A percentile compares a stretch with the other conserved stretches of the same genome.
Conservation (phyloP, 75 land plant species). For the Picea sitchensis region DNA sequence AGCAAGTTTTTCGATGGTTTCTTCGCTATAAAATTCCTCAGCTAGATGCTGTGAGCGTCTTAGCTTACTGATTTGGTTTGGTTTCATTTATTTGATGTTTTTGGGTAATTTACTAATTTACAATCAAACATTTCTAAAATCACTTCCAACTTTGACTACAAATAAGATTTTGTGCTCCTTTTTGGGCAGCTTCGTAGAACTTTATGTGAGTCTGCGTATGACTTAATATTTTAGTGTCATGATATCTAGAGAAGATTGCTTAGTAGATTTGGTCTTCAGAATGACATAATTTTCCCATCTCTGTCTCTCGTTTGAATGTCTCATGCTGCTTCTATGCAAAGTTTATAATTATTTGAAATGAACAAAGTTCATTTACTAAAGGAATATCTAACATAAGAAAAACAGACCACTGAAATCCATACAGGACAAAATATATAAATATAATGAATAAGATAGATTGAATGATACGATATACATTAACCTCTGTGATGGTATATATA, state of each 20-base stretch:
- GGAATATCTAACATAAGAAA: too few species aligned
- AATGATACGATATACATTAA: too few species aligned
- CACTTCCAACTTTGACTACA: too few species aligned
- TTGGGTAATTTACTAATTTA: background rate
- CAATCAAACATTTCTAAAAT: background rate
- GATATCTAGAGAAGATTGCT: background rate
- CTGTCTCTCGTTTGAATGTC: too few species aligned
- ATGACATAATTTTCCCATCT: too few species aligned
- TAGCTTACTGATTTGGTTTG: background rate
- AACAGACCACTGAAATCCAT: too few species aligned
- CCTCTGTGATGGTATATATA: too few species aligned
- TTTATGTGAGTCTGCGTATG: background rate
- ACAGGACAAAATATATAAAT: too few species aligned
- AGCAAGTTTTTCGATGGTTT: constrained; percentile 96
- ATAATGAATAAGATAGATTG: too few species aligned
- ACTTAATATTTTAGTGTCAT: background rate
- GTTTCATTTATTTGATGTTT: background rate
- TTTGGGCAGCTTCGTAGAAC: background rate
- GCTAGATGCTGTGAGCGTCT: constrained; percentile 74
- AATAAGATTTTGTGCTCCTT: background rate
- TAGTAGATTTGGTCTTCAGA: background rate
- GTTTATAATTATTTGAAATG: too few species aligned
- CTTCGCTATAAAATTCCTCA: constrained; percentile 66
- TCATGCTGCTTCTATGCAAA: too few species aligned
- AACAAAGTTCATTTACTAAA: too few species aligned